Percentiles rank a stretch among this genome's conserved stretches.
These are phyloP conservation scores for Gracilaria domingensis DNA, from an alignment of 23 red algal genomes.

Conservation along the genomic window DNA sequence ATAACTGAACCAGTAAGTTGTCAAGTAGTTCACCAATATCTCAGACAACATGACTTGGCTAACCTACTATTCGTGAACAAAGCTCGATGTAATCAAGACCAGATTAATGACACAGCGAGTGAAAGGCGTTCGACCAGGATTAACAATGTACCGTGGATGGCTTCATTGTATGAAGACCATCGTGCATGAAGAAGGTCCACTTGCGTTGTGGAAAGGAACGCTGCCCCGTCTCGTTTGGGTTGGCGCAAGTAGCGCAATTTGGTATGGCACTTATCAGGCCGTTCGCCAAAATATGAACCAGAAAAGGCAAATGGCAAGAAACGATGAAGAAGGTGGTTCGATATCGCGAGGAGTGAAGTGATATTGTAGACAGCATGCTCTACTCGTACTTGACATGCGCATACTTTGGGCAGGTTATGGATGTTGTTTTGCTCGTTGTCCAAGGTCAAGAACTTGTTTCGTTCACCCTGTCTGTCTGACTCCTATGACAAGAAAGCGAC, in stretches of 20 bases:
- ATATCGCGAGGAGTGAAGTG: slow-evolving; percentile 1
- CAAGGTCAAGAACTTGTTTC: background rate
- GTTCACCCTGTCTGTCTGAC: background rate
- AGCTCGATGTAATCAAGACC: slow-evolving; percentile 84
- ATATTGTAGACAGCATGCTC: background rate
- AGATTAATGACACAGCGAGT: slow-evolving; percentile 76
- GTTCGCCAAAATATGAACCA: slow-evolving; percentile 53
- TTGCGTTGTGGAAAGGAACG: slow-evolving; percentile 76
- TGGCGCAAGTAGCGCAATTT: slow-evolving; percentile 76
- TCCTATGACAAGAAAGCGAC: no score
- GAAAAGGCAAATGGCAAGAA: background rate
- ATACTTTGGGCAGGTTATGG: background rate
- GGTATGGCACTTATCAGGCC: slow-evolving; percentile 81
- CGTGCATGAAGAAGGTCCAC: slow-evolving; percentile 55
- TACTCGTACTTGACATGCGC: background rate
- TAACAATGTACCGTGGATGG: slow-evolving; percentile 62
- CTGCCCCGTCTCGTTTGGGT: slow-evolving; percentile 77
- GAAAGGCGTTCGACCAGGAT: slow-evolving; percentile 3
- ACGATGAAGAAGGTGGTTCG: no score
- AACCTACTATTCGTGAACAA: background rate
- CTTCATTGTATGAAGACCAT: slow-evolving; percentile 67
- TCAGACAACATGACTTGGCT: background rate
- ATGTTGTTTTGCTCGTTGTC: background rate
- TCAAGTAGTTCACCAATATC: no score
- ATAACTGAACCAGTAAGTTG: slow-evolving; percentile 82